Evolutionary conservation across 1,284 basidiomycete genomes (phyloP), one percentile per base, ranked within the genome.

Genomic region (Heliocybe sulcata): DNA sequence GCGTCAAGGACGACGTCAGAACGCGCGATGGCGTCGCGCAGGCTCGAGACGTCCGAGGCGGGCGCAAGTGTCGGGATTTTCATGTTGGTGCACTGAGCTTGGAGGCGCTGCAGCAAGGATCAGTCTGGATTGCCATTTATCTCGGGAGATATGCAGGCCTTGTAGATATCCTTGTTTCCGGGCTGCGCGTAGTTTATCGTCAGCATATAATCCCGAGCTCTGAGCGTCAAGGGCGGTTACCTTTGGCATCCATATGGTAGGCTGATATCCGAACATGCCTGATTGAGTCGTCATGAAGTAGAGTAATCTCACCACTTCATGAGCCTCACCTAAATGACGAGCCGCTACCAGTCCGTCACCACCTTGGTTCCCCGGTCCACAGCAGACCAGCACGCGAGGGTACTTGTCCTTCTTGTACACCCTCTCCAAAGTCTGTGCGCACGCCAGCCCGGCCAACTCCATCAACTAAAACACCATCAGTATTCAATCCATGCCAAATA

Each of bases 331-430:
- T 3, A 99, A 79, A 70, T 99, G 97, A 26, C 96, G 77, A 31
- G 97, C 96, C 14, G 97, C 97, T 2, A 98, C 96, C 0, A 99
- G 76, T 1, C 97, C 97, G 70, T 99, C 97, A 3, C 96, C 97
- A 11, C 97, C 94, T 77, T 97, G 94, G 64, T 97, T 97, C 26
- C 97, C 97, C 0, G 97, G 95, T 8, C 97, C 97, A 65, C 94
- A 97, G 61, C 92, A 94, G 1, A 99, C 91, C 26, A 99, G 77
- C 2, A 98, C 91, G 6, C 82, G 81, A 23, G 76, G 77, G 66
- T 90, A 82, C 52, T 76, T 81, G 1, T 82, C 76, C 27, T 77
- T 81, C 23, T 78, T 78, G 66, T 92, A 98, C 1, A 86, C 84
- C 19, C 78, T 86, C 14, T 87, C 86, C 1, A 98, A 74, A 0